These are phyloP conservation scores for Boletales sp. DNA, from an alignment of 768 basidiomycete genomes.

Conservation along the genomic window DNA sequence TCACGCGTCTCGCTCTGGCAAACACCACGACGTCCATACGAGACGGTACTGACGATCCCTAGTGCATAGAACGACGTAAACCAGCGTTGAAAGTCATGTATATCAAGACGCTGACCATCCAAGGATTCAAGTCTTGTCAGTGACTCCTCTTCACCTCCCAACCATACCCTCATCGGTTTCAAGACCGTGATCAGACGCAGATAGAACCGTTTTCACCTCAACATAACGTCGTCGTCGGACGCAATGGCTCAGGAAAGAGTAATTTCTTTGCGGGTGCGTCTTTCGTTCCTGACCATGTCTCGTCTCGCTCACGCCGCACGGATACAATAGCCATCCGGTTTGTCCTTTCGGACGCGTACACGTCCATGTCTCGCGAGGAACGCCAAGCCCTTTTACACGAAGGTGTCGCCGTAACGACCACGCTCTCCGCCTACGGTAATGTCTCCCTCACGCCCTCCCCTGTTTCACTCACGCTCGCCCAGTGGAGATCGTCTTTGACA, in stretches of 20 bases:
- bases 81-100: conserved; percentile 46
- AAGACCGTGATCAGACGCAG: conserved; percentile 84
- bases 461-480: not conserved
- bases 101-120: conserved; percentile 86
- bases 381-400: conserved; percentile 92
- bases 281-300: not conserved
- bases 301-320: too few species aligned
- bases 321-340: conserved; percentile 79
- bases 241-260: conserved; percentile 97
- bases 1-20: conserved; percentile 9
- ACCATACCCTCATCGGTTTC: conserved; percentile 4
- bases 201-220: conserved; percentile 93
- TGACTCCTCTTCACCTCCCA: not conserved
- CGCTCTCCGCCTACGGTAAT: conserved; percentile 85
- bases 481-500: conserved; percentile 95
- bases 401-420: conserved; percentile 82
- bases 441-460: conserved; percentile 9
- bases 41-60: too few species aligned
- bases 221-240: conserved; percentile 95
- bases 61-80: too few species aligned
- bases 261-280: conserved; percentile 93
- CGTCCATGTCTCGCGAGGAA: conserved; percentile 91
- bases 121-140: conserved; percentile 98
- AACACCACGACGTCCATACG: not conserved
- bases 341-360: conserved; percentile 96